A percentile compares a stretch with the other conserved stretches of the same genome.
phyloP scores from a whole-genome alignment of 495 filamentous ascomycete genomes.

The Bacidia gigantensis region DNA sequence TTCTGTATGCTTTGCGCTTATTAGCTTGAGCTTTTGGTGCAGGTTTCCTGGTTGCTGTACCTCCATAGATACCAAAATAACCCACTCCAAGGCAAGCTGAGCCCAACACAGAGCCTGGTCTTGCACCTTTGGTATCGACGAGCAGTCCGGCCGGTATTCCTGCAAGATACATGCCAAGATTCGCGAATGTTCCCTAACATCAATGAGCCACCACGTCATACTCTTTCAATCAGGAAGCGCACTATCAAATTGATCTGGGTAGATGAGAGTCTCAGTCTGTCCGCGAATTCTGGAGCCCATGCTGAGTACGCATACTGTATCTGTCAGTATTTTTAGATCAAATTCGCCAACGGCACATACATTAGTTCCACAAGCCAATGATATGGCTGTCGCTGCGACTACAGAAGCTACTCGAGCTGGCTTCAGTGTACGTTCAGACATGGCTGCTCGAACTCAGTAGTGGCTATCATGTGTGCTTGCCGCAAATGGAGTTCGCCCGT shows the following conservation, averaged over 20 bases:
- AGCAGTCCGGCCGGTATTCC: conserved; percentile 84
- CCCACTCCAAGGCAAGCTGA: conserved; percentile 55
- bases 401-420: conserved; percentile 53
- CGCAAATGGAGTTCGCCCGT: no score
- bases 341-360: no score
- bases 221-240: conserved; percentile 21
- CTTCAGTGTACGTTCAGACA: conserved; percentile 14
- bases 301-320: conserved; percentile 97
- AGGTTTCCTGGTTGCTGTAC: conserved; percentile 24
- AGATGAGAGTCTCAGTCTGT: conserved; percentile 68
- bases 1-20: conserved; percentile 29
- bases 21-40: not conserved
- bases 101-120: conserved; percentile 61
- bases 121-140: conserved; percentile 70
- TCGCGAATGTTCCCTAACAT: conserved; percentile 65
- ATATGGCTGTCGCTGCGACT: conserved; percentile 71
- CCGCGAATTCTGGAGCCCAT: conserved; percentile 91
- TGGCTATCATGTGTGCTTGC: no score
- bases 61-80: conserved; percentile 65
- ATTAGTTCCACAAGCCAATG: conserved; percentile 86
- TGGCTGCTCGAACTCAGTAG: no score
- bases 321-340: no score
- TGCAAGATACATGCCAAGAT: conserved; percentile 86
- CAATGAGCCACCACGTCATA: conserved; percentile 13
- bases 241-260: conserved; percentile 86